phyloP scores from a whole-genome alignment of 1,139 yeast species.

The Magnusiomyces suaveolens region DNA sequence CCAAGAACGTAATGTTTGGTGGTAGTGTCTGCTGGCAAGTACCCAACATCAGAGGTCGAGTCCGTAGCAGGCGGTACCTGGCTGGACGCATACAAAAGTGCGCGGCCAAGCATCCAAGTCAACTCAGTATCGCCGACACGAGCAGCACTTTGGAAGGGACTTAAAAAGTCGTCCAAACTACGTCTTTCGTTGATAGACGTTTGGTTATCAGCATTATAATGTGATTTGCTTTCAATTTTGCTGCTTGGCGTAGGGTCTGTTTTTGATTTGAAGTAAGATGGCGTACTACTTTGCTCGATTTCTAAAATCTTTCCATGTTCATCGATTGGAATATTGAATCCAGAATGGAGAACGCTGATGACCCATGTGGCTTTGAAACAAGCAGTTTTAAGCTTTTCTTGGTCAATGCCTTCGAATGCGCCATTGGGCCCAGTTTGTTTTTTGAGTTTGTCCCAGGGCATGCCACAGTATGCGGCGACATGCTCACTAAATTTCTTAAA shows the following conservation, averaged over 20 bases:
- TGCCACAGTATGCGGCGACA: constrained; percentile 41
- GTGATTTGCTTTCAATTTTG: constrained; percentile 2
- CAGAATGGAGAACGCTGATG: constrained; percentile 59
- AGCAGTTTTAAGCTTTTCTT: constrained; percentile 41
- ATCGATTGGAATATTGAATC: constrained; percentile 60
- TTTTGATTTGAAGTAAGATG: neutral
- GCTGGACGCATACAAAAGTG: constrained; percentile 48
- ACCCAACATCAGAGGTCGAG: constrained; percentile 16
- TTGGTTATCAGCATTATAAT: too few species aligned
- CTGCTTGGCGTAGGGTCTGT: neutral
- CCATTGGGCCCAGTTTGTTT: constrained; percentile 20
- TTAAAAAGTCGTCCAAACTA: constrained; percentile 24
- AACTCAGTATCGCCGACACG: constrained; percentile 54
- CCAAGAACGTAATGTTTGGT: constrained; percentile 14
- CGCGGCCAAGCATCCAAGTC: constrained; percentile 80
- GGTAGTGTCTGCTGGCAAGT: constrained; percentile 14
- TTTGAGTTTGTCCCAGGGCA: constrained; percentile 40
- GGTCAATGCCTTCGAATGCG: constrained; percentile 30
- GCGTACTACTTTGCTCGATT: neutral
- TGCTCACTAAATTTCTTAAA: constrained; percentile 36
- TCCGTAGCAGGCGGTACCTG: constrained; percentile 21
- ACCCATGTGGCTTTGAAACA: constrained; percentile 74
- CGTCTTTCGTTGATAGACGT: constrained; percentile 8
- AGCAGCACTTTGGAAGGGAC: constrained; percentile 53
- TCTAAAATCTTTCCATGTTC: constrained; percentile 18